Evolutionary conservation across 2,329 filamentous ascomycete species (phyloP).

Genomic region (Aspergillus glaucus): DNA sequence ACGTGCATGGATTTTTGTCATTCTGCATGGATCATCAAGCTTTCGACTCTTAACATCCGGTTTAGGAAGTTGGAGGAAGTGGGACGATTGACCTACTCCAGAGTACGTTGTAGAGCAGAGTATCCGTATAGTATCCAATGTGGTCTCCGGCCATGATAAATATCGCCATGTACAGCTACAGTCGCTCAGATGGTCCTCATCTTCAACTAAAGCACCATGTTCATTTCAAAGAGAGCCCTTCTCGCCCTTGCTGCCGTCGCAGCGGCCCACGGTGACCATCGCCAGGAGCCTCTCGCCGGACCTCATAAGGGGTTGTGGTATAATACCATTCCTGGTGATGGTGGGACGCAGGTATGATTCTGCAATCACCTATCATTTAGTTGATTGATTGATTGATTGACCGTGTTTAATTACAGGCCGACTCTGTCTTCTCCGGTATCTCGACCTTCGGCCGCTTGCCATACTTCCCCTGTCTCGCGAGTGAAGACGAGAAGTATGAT

Average conservation of each 20-base stretch:
- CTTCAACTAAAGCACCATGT: conserved; percentile 10
- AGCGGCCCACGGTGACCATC: conserved; percentile 53
- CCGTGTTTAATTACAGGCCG: conserved; percentile 50
- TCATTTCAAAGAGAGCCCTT: conserved; percentile 11
- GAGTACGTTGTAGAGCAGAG: background rate
- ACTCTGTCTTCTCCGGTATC: conserved; percentile 83
- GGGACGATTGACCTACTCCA: too few species aligned
- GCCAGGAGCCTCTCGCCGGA: conserved; percentile 58
- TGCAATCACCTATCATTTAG: background rate
- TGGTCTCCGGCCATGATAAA: background rate
- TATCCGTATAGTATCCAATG: background rate
- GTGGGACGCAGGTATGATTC: conserved; percentile 64
- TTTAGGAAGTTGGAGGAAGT: background rate
- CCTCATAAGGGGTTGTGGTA: conserved; percentile 76
- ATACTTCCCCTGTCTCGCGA: conserved; percentile 70
- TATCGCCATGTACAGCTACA: background rate
- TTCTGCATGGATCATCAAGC: background rate
- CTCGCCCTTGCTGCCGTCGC: conserved; percentile 45
- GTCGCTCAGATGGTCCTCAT: too few species aligned
- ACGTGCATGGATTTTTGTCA: background rate
- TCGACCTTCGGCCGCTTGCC: conserved; percentile 75
- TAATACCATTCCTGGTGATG: conserved; percentile 73
- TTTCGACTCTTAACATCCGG: background rate
- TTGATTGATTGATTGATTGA: too few species aligned
- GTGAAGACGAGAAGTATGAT: conserved; percentile 65